Conservation (phyloP, 1,284 basidiomycete genomes). For the Tilletia indica region DNA sequence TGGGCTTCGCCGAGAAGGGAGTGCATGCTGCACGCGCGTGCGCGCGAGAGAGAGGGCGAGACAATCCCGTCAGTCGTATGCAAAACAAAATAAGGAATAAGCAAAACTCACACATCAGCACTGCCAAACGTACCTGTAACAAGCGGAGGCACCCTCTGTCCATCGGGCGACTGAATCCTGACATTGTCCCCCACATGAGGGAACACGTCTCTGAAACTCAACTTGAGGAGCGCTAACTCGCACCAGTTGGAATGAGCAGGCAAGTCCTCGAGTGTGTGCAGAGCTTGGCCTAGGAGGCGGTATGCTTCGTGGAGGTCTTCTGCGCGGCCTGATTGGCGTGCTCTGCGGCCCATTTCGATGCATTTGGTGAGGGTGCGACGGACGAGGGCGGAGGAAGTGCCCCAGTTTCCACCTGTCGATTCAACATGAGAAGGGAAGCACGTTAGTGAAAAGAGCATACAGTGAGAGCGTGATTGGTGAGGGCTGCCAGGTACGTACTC, state of each 20-base stretch:
- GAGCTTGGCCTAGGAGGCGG: constrained; percentile 49
- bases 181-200: no score
- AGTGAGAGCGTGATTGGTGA: background rate
- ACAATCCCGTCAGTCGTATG: no score
- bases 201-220: no score
- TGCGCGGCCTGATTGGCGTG: constrained; percentile 62
- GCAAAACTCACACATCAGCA: no score
- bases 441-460: background rate
- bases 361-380: constrained; percentile 73
- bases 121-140: no score
- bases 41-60: constrained; percentile 71
- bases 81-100: no score
- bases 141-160: no score
- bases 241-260: no score
- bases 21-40: constrained; percentile 56
- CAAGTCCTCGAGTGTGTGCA: constrained; percentile 80
- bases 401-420: constrained; percentile 65
- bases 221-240: no score
- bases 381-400: constrained; percentile 81
- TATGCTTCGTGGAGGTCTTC: constrained; percentile 71
- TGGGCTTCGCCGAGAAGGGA: constrained; percentile 62
- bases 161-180: no score
- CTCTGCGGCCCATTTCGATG: constrained; percentile 64
- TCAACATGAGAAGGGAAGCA: background rate
- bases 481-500: constrained; percentile 38